Conservation (phyloP, 176 grass and related monocot genomes). For the Miscanthus lutarioriparius region DNA sequence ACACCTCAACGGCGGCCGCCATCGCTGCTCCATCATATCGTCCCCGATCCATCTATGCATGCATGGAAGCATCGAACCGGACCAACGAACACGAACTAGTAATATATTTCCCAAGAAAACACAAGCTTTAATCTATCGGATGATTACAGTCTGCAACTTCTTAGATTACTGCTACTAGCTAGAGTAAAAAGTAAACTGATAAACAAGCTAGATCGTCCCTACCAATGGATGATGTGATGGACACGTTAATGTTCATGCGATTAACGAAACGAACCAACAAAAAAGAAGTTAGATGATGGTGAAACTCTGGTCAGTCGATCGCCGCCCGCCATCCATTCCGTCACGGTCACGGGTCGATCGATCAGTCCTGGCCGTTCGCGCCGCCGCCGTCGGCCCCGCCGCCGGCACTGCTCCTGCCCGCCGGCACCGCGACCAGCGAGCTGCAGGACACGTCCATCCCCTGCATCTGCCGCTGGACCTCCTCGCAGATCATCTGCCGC, state of each 20-base stretch:
- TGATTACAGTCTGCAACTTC: background rate
- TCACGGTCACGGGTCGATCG: background rate
- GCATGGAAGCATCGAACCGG: background rate
- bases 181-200: background rate
- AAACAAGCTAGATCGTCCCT: background rate
- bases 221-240: background rate
- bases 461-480: slow-evolving; percentile 64
- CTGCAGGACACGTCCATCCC: slow-evolving; percentile 27
- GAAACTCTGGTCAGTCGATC: background rate
- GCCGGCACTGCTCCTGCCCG: background rate
- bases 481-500: slow-evolving; percentile 64
- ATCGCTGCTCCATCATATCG: background rate
- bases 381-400: background rate
- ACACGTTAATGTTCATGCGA: background rate
- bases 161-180: background rate
- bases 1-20: slow-evolving; percentile 4
- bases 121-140: background rate
- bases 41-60: background rate
- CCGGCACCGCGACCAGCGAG: slow-evolving; percentile 18
- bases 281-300: background rate
- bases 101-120: slow-evolving; percentile 6
- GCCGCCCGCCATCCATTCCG: background rate
- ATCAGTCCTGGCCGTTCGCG: slow-evolving; percentile 9
- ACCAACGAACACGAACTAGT: slow-evolving; percentile 27
- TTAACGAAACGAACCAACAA: background rate